phyloP scores from a whole-genome alignment of 2,329 filamentous ascomycete species.

The Diaporthe caulivora region DNA sequence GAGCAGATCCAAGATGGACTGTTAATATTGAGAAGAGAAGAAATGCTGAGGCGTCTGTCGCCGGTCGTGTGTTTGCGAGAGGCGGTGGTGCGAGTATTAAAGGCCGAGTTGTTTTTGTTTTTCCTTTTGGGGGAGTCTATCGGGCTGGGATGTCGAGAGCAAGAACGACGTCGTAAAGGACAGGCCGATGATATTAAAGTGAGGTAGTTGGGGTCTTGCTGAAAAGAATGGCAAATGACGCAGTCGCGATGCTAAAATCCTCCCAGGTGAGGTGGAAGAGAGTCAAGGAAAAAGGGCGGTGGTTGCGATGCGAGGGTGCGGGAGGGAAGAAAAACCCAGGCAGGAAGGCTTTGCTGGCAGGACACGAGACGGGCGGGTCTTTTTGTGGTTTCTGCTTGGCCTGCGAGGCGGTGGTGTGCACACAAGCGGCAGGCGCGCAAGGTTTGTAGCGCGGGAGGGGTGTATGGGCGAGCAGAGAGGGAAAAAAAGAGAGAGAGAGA shows the following conservation, averaged over 20 bases:
- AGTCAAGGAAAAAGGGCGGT: constrained; percentile 28
- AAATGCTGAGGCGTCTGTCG: constrained; percentile 26
- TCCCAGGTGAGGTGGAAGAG: constrained; percentile 34
- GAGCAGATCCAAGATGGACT: constrained; percentile 28
- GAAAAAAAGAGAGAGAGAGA: constrained; percentile 20
- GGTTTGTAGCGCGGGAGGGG: constrained; percentile 23
- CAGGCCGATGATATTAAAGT: constrained; percentile 34
- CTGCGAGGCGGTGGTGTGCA: constrained; percentile 24
- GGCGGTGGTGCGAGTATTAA: constrained; percentile 22
- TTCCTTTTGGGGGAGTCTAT: constrained; percentile 10
- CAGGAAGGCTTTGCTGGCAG: constrained; percentile 22
- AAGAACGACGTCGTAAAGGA: constrained; percentile 33
- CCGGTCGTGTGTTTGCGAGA: not conserved
- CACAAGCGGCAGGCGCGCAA: constrained; percentile 34
- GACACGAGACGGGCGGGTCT: constrained; percentile 30
- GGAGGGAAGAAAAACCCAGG: constrained; percentile 5
- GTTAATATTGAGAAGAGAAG: constrained; percentile 32
- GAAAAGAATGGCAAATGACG: constrained; percentile 37
- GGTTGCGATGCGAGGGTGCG: constrained; percentile 31
- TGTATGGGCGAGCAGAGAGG: not conserved
- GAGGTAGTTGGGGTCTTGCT: constrained; percentile 28
- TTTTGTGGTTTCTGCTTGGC: constrained; percentile 32
- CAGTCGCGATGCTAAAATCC: constrained; percentile 36
- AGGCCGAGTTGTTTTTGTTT: constrained; percentile 13
- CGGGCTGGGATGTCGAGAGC: constrained; percentile 22